phyloP scores from a whole-genome alignment of 148 eudicot species.

The Bassia scoparia region DNA sequence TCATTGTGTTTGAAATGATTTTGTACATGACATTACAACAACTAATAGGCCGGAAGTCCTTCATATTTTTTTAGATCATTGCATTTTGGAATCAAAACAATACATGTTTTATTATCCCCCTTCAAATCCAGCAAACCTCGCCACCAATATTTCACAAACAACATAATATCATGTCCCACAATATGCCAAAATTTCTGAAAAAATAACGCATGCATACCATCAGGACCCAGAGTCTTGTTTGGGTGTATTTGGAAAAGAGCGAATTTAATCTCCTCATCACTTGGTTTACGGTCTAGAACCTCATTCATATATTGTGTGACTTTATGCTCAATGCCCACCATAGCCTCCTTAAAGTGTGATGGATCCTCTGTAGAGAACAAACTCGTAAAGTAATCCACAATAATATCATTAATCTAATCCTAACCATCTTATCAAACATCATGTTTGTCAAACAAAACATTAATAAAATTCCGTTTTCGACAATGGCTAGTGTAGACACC shows the following conservation, averaged over 20 bases:
- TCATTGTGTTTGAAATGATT: background rate
- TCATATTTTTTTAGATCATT: background rate
- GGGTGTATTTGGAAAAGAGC: conserved; percentile 8
- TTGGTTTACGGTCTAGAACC: background rate
- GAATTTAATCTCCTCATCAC: background rate
- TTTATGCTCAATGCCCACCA: background rate
- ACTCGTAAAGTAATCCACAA: too few relatives aligned
- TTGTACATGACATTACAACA: background rate
- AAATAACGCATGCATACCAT: background rate
- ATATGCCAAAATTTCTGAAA: background rate
- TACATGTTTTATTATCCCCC: background rate
- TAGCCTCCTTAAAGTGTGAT: background rate
- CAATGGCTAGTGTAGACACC: too few relatives aligned
- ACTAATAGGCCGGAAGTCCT: background rate
- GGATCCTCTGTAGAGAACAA: background rate
- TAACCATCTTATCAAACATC: background rate
- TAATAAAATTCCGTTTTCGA: background rate
- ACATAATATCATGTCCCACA: background rate
- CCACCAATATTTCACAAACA: background rate
- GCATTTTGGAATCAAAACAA: background rate
- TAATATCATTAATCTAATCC: background rate
- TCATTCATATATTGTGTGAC: background rate
- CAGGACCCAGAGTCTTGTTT: background rate
- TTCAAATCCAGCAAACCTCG: background rate
- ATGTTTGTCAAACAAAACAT: background rate